phyloP scores from a whole-genome alignment of 1,284 basidiomycete genomes.

The Marasmius fiardii region DNA sequence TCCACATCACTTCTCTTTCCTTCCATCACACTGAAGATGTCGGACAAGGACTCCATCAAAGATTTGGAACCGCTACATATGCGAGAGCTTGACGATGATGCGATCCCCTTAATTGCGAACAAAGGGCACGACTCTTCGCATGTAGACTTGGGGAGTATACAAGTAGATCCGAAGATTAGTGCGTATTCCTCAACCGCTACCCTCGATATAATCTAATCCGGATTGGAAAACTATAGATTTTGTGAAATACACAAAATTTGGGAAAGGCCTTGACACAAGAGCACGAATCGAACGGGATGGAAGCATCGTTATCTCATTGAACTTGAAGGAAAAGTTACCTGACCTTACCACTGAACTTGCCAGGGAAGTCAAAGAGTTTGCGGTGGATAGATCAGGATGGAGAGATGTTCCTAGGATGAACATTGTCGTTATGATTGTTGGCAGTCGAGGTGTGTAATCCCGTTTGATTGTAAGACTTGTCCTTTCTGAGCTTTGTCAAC shows the following conservation, averaged over 20 bases:
- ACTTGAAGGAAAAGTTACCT: conserved; percentile 45
- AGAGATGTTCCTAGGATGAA: conserved; percentile 42
- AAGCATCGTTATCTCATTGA: conserved; percentile 36
- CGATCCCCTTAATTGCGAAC: neutral
- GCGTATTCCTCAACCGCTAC: conserved; percentile 4
- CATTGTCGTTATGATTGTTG: conserved; percentile 65
- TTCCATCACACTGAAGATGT: neutral
- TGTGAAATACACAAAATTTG: conserved; percentile 24
- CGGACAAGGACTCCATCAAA: neutral
- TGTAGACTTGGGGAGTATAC: conserved; percentile 25
- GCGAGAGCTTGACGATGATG: conserved; percentile 1
- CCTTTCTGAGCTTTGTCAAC: neutral
- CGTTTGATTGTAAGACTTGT: neutral
- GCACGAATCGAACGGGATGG: conserved; percentile 36
- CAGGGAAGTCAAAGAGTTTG: conserved; percentile 46
- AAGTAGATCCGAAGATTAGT: conserved; percentile 26
- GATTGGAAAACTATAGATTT: conserved; percentile 17
- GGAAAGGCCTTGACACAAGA: conserved; percentile 34
- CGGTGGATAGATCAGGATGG: conserved; percentile 37
- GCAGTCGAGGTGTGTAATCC: conserved; percentile 46
- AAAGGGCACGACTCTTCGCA: neutral
- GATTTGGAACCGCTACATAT: neutral
- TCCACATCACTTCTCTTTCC: neutral
- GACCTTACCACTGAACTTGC: conserved; percentile 48
- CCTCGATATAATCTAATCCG: neutral